Conservation (phyloP, 225 moss, liverwort and hornwort species). For the Antitrichia curtipendula region DNA sequence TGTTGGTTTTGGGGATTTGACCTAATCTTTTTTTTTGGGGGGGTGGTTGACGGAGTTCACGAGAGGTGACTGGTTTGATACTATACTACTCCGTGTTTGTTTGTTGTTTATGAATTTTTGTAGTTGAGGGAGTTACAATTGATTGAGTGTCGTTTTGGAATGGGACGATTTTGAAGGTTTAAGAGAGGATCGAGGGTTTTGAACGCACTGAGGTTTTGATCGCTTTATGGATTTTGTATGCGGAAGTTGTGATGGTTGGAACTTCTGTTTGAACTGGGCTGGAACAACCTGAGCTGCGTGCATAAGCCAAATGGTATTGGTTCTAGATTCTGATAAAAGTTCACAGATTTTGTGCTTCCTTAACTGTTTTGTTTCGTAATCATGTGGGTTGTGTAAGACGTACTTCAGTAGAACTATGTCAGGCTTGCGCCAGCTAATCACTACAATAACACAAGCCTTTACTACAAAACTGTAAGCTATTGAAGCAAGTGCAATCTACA, state of each 20-base stretch:
- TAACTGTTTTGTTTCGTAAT: background rate
- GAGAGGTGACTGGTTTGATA: no score
- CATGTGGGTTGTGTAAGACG: background rate
- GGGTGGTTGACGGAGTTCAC: no score
- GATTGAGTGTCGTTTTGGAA: background rate
- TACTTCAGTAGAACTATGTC: background rate
- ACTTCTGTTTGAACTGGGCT: background rate
- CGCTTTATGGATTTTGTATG: no score
- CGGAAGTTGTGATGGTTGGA: no score
- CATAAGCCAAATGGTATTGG: background rate
- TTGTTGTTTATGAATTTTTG: no score
- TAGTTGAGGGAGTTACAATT: no score
- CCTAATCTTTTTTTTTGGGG: no score
- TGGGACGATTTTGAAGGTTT: background rate
- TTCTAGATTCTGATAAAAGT: background rate
- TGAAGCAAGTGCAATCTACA: background rate
- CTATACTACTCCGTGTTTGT: no score
- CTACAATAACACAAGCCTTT: background rate
- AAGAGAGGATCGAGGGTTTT: no score
- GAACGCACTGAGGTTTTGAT: no score
- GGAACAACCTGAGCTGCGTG: conserved; percentile 56
- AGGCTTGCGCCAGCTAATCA: background rate
- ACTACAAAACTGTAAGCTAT: background rate
- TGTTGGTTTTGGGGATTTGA: no score
- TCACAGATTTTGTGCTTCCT: background rate